Base-by-base conservation (phyloP, 306 rosid species). In the Oemleria cerasiformis region DNA sequence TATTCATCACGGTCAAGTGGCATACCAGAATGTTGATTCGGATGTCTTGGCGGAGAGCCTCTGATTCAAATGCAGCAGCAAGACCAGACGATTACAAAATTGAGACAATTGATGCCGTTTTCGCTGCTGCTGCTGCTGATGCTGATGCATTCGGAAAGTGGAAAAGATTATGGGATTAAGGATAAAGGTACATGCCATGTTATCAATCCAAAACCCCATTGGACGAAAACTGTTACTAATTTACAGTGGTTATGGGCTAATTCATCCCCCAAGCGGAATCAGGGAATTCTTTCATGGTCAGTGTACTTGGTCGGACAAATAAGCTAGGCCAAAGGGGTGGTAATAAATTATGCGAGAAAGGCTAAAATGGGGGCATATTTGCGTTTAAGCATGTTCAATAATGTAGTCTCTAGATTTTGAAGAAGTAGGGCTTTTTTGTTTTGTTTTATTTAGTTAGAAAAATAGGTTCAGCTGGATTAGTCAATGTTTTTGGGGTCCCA, bases 1-100 rank as follows among this genome's bases (percentile, higher is more conserved):
- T 93, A 93, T 83, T 90, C 98, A 62, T 84, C 90, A 0, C 82
- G 96, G 69, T 90, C 94, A 61, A 86, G 81, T 73, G 91, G 92
- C 80, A 83, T 86, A 2, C 83, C 91, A 16, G 91, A 88, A 57
- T 76, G 76, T 76, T 92, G 75, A 81, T 54, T 41, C 44, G 62
- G 65, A 71, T 83, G 82, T 71, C 73, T 71, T 75, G 83, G 77
- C 75, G 1, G 7, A 55, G 66, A 75, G 66, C 70, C 63, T 43
- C 54, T 75, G 25, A 80, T 59, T 47, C 43, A 36, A 68, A 17
- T 62, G 84, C 77, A 57, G 83, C 76, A 40, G 82, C 81, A 54
- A 69, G 83, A 74, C 82, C 80, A 16, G 34, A 38, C 56, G 57
- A 82, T 56, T 30, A 43, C 66, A 57, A 9, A 42, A 25, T 23